Percentiles rank a stretch among this genome's conserved stretches.
Conservation (phyloP, 2,329 filamentous ascomycete species). For the Penicillium aurantiogriseum region DNA sequence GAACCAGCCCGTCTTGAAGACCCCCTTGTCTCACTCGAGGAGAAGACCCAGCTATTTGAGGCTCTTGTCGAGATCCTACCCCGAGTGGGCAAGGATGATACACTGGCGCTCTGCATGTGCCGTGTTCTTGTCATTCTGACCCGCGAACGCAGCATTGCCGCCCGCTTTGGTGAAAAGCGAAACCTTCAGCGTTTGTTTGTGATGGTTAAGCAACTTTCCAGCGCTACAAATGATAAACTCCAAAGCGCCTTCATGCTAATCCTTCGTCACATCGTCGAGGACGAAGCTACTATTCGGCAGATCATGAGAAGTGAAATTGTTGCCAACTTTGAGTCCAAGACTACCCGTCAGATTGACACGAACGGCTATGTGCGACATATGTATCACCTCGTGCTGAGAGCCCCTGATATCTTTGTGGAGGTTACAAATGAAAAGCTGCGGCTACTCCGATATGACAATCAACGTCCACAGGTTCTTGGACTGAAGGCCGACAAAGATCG, state of each 20-base stretch:
- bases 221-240: constrained; percentile 72
- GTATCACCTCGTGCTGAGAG: constrained; percentile 75
- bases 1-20: constrained; percentile 60
- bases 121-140: constrained; percentile 87
- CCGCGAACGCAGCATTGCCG: constrained; percentile 71
- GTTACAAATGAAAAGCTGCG: constrained; percentile 82
- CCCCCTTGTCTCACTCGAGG: constrained; percentile 60
- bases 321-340: constrained; percentile 65
- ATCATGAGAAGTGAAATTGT: constrained; percentile 90
- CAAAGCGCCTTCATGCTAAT: constrained; percentile 77
- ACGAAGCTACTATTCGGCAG: constrained; percentile 84
- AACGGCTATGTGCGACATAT: constrained; percentile 71
- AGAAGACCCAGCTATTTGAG: constrained; percentile 70
- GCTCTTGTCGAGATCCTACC: constrained; percentile 80
- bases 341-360: constrained; percentile 63
- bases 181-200: constrained; percentile 88
- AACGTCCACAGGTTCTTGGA: constrained; percentile 52
- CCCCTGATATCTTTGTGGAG: constrained; percentile 82
- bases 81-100: constrained; percentile 81
- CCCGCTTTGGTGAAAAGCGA: constrained; percentile 76
- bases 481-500: constrained; percentile 51
- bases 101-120: constrained; percentile 76
- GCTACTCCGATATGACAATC: constrained; percentile 61
- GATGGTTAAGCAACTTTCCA: constrained; percentile 90
- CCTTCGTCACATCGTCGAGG: constrained; percentile 88